These are phyloP conservation scores for Sanghuangporus sanghuang DNA, from an alignment of 1,284 basidiomycete species.

Conservation along the genomic window DNA sequence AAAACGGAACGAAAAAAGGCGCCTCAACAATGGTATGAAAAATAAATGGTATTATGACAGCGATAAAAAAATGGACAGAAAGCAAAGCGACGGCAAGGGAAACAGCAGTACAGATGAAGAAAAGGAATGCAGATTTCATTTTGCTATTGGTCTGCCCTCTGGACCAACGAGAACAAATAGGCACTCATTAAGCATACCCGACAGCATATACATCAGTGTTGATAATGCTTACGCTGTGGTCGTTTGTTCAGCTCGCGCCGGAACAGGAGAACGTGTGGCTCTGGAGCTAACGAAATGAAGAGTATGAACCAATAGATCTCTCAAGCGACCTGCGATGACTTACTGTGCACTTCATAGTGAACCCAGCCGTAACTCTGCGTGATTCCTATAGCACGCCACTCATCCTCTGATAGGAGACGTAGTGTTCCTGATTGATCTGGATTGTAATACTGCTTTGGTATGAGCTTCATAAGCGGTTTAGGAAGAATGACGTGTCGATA, in stretches of 20 bases:
- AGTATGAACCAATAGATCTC: neutral
- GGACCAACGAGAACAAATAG: neutral
- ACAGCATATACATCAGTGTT: neutral
- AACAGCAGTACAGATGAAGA: neutral
- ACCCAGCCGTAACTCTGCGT: constrained; percentile 96
- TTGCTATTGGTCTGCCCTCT: constrained; percentile 6
- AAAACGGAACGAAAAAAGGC: neutral
- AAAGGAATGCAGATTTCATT: neutral
- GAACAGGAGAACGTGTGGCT: constrained; percentile 82
- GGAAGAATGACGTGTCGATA: constrained; percentile 93
- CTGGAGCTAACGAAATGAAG: constrained; percentile 54
- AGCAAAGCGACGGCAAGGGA: neutral
- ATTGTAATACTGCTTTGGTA: constrained; percentile 80
- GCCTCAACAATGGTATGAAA: neutral
- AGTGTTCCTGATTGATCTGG: constrained; percentile 75
- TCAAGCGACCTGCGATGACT: constrained; percentile 25
- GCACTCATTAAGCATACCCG: neutral
- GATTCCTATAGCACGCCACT: constrained; percentile 96
- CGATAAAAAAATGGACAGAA: neutral
- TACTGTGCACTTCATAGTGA: constrained; percentile 95
- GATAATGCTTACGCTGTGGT: constrained; percentile 15
- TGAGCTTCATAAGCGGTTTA: constrained; percentile 81
- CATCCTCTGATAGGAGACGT: constrained; percentile 77
- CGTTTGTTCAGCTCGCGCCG: constrained; percentile 58
- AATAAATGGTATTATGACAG: neutral